phyloP scores from a whole-genome alignment of 164 flowering plant genomes.

The grape (Vitis vinifera) region ASM3070453v1 NC_081819.1:22935001-22935500 shows the following conservation, averaged over 20 bases:
- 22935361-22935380: constrained; percentile 24
- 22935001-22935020: no score
- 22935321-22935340: constrained; percentile 21
- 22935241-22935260: constrained; percentile 29
- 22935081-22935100: constrained; percentile 5
- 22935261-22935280: constrained; percentile 34
- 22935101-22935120: constrained; percentile 22
- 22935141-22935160: constrained; percentile 21
- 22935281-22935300: constrained; percentile 38
- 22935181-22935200: constrained; percentile 5
- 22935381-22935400: no score
- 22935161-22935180: constrained; percentile 17
- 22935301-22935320: constrained; percentile 32
- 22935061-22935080: constrained; percentile 4
- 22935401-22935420: no score
- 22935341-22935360: constrained; percentile 30
- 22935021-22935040: neutral
- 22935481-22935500: neutral
- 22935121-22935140: constrained; percentile 17
- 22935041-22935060: constrained; percentile 18
- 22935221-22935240: constrained; percentile 25
- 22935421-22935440: neutral
- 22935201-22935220: constrained; percentile 29
- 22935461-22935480: constrained; percentile 1
- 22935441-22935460: constrained; percentile 2